Conservation (phyloP, 2,329 filamentous ascomycete species). For the Sporothrix inflata region DNA sequence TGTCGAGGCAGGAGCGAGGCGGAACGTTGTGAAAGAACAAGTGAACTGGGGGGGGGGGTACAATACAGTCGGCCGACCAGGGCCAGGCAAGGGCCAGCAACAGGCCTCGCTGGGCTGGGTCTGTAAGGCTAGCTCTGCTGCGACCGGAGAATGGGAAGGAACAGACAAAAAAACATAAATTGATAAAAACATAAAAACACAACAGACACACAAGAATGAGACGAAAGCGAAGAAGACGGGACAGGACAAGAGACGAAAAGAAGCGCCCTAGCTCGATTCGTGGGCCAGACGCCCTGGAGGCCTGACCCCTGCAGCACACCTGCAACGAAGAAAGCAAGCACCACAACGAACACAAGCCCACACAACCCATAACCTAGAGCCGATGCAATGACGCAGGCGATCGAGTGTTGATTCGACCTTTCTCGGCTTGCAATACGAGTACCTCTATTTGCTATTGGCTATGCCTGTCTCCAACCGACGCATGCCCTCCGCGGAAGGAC, state of each 20-base stretch:
- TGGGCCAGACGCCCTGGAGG: conserved; percentile 1
- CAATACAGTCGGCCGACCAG: background rate
- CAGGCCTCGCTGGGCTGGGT: conserved; percentile 16
- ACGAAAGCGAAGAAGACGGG: background rate
- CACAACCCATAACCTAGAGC: background rate
- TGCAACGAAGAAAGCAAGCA: background rate
- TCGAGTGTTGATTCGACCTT: background rate
- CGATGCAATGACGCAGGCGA: background rate
- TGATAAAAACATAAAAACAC: background rate
- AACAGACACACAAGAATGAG: conserved; percentile 12
- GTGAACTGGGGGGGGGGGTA: no score
- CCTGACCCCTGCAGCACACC: background rate
- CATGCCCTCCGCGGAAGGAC: background rate
- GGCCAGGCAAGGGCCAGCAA: conserved; percentile 11
- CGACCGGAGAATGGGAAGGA: background rate
- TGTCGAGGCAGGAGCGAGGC: conserved; percentile 6
- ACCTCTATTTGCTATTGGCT: background rate
- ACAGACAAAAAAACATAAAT: background rate
- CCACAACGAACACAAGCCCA: background rate
- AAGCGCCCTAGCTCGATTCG: conserved; percentile 19
- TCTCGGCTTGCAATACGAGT: background rate
- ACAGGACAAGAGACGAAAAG: conserved; percentile 4
- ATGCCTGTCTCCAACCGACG: background rate
- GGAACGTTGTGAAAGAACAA: conserved; percentile 1
- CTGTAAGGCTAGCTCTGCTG: conserved; percentile 12